These are phyloP conservation scores for Piloderma croceum DNA, from an alignment of 768 basidiomycete genomes.

Conservation along the genomic window DNA sequence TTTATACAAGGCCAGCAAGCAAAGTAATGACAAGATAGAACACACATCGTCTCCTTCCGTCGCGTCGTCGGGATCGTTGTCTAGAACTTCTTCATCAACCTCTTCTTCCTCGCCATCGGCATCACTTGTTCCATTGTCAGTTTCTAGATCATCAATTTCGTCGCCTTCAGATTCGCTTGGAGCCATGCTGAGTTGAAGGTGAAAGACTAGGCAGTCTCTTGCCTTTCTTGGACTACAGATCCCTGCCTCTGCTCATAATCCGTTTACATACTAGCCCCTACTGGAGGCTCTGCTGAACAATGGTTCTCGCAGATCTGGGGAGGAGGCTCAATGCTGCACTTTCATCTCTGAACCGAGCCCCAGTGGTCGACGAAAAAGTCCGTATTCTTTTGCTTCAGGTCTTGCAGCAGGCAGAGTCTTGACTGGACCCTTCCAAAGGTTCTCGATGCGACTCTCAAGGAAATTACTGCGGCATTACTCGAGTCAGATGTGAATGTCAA, in stretches of 20 bases:
- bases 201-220: neutral
- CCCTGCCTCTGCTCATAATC: neutral
- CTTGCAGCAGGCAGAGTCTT: neutral
- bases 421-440: conserved; percentile 46
- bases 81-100: conserved; percentile 57
- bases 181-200: conserved; percentile 33
- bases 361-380: conserved; percentile 91
- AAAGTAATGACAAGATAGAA: conserved; percentile 12
- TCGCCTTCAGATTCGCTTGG: conserved; percentile 63
- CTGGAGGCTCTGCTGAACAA: conserved; percentile 29
- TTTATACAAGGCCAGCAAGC: conserved; percentile 5
- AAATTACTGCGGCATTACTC: conserved; percentile 88
- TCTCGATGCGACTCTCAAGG: conserved; percentile 89
- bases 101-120: conserved; percentile 44
- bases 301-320: conserved; percentile 97
- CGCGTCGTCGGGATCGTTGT: conserved; percentile 56
- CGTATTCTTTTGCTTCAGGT: conserved; percentile 9
- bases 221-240: neutral
- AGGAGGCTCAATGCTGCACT: conserved; percentile 91
- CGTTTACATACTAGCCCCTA: neutral
- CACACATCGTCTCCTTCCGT: conserved; percentile 71
- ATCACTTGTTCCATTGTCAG: conserved; percentile 34
- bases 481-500: conserved; percentile 99
- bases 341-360: conserved; percentile 78
- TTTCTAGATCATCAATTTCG: conserved; percentile 53